phyloP scores from a whole-genome alignment of 31 red algal species.

The Odonthalia washingtoniensis region DNA sequence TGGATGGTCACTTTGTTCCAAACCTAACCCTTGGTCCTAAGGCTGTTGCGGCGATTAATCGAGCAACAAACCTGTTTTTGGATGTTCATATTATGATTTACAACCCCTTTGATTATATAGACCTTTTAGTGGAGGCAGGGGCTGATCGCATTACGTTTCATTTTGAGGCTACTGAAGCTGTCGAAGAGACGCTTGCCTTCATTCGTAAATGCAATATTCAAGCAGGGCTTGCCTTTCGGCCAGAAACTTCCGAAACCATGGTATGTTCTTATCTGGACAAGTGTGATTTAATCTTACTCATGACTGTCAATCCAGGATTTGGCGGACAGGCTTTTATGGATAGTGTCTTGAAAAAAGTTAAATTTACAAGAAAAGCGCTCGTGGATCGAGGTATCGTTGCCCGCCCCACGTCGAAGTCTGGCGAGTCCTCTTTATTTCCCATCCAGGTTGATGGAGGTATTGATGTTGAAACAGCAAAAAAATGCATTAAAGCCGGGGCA shows the following conservation, averaged over 20 bases:
- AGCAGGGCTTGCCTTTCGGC: slow-evolving; percentile 33
- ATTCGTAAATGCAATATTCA: slow-evolving; percentile 37
- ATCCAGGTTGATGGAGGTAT: slow-evolving; percentile 41
- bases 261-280: slow-evolving; percentile 2
- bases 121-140: slow-evolving; percentile 26
- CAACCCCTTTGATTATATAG: slow-evolving; percentile 26
- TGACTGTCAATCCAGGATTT: slow-evolving; percentile 86
- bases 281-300: slow-evolving; percentile 70
- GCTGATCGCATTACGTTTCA: slow-evolving; percentile 31
- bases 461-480: slow-evolving; percentile 9
- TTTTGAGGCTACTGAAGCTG: slow-evolving; percentile 32
- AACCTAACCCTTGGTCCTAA: slow-evolving; percentile 36
- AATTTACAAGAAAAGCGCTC: slow-evolving; percentile 6
- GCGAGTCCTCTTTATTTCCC: slow-evolving; percentile 6
- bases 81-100: slow-evolving; percentile 43
- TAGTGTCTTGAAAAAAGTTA: slow-evolving; percentile 29
- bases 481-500: slow-evolving; percentile 7
- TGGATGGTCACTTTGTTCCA: slow-evolving; percentile 41
- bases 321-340: slow-evolving; percentile 60
- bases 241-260: background rate
- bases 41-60: slow-evolving; percentile 8
- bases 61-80: background rate
- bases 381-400: slow-evolving; percentile 2
- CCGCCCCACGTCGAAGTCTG: too few species aligned
- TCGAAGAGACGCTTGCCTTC: slow-evolving; percentile 55